phyloP scores from a whole-genome alignment of 1,284 basidiomycete species.

The Tetrapyrgos nigripes region DNA sequence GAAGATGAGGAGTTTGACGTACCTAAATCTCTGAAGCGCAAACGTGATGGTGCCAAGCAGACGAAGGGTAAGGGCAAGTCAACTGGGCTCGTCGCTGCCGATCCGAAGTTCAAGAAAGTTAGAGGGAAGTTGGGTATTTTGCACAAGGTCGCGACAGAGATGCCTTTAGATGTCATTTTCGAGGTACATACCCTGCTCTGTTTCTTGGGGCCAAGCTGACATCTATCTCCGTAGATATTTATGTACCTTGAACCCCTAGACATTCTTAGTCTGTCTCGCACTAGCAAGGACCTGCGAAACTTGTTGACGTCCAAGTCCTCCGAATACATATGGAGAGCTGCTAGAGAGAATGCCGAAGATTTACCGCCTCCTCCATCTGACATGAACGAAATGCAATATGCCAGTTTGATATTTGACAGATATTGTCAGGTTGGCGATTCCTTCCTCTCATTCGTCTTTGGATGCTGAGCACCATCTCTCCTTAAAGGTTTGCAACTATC shows the following conservation, averaged over 20 bases:
- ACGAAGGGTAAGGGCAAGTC: too few species aligned
- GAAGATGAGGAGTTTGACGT: too few species aligned
- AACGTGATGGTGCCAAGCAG: too few species aligned
- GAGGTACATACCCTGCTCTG: too few species aligned
- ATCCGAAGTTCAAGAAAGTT: background rate
- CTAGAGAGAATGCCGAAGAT: slow-evolving; percentile 2
- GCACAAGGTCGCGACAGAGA: background rate
- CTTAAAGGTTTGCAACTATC: background rate
- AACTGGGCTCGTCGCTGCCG: too few species aligned
- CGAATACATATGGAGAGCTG: slow-evolving; percentile 1
- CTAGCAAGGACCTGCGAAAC: slow-evolving; percentile 1
- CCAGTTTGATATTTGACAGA: background rate
- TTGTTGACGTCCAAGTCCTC: slow-evolving; percentile 4
- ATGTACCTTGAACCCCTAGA: too few species aligned
- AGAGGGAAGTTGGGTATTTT: background rate
- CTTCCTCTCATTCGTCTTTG: background rate
- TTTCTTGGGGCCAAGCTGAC: too few species aligned
- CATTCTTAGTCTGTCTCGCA: slow-evolving; percentile 7
- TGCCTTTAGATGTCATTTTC: background rate
- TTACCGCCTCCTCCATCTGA: slow-evolving; percentile 1
- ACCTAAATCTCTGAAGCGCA: too few species aligned
- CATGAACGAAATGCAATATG: slow-evolving; percentile 12
- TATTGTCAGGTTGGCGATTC: background rate
- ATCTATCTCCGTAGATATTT: too few species aligned
- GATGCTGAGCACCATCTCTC: background rate